These are phyloP conservation scores for Apiotrichum brassicae DNA, from an alignment of 1,284 basidiomycete genomes.

Conservation along the genomic window DNA sequence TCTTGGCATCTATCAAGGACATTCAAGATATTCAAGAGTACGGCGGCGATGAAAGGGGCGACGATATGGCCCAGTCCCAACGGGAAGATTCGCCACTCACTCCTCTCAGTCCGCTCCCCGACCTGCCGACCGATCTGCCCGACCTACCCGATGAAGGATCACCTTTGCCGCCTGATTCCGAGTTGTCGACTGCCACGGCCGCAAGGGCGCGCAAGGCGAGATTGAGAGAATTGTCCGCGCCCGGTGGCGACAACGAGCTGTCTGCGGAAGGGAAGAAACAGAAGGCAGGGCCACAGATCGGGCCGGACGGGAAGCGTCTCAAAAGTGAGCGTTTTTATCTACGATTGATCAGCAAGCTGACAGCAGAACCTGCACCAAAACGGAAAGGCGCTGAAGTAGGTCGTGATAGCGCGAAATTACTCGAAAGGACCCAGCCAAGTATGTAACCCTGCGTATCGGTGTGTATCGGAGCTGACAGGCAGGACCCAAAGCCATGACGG, in stretches of 20 bases:
- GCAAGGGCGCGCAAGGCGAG: too few relatives aligned
- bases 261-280: neutral
- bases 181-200: too few relatives aligned
- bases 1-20: too few relatives aligned
- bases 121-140: constrained; percentile 5
- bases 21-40: neutral
- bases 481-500: constrained; percentile 17
- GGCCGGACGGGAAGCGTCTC: neutral
- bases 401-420: constrained; percentile 13
- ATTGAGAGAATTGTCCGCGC: too few relatives aligned
- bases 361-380: neutral
- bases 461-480: neutral
- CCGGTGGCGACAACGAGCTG: too few relatives aligned
- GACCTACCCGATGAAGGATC: too few relatives aligned
- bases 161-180: too few relatives aligned
- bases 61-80: too few relatives aligned
- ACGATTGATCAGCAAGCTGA: neutral
- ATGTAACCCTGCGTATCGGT: too few relatives aligned
- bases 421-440: constrained; percentile 29
- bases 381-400: constrained; percentile 15
- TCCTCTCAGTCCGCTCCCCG: too few relatives aligned
- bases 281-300: neutral
- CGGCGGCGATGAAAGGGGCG: neutral
- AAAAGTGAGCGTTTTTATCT: neutral
- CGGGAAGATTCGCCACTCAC: neutral